Evolutionary conservation across 2,329 filamentous ascomycete species (phyloP), one percentile per base, ranked within the genome.

Genomic region (Dichotomopilus funicola): DNA sequence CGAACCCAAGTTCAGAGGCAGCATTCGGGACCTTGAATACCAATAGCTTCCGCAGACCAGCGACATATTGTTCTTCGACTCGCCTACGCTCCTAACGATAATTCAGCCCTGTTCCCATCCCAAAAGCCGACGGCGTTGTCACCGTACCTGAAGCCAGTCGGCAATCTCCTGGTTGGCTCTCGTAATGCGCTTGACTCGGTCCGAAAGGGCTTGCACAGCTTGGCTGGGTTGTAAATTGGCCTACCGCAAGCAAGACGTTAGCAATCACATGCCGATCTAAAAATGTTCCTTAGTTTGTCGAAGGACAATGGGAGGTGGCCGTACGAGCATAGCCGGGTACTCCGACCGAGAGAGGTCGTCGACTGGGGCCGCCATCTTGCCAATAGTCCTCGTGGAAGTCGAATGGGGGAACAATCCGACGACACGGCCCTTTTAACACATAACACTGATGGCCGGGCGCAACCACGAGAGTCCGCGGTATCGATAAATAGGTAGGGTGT

Each of bases 241-340:
- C 92, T 97, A 64, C 48, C 60, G 47, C 46, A n/a, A 51, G 43
- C 54, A 53, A 11, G 36, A 46, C 34, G 33, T 60, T 40, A 59
- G 43, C 41, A 45, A 57, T 65, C 53, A 64, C 60, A 47, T n/a
- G 19, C 19, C 19, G 3, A 27, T 27, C 19, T 27, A 3, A 27
- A 27, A 27, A 27, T 27, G 19, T 27, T 27, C 19, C 19, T 27
- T 27, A 27, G 19, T 27, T 27, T 2, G 19, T 27, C 19, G 19
- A 27, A 27, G 27, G n/a, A 34, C 41, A 12, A 27, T 3, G 19
- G 44, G 5, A 49, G 55, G 43, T 12, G 50, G 47, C 54, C 67
- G 79, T 79, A 96, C 92, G 86, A 96, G 86, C 82, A 97, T 86
- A 65, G 85, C 86, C 72, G 92, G 91, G 78, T 97, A 97, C 74